Conservation (phyloP, 179 eudicot genomes). For the Dionaea muscipula region DNA sequence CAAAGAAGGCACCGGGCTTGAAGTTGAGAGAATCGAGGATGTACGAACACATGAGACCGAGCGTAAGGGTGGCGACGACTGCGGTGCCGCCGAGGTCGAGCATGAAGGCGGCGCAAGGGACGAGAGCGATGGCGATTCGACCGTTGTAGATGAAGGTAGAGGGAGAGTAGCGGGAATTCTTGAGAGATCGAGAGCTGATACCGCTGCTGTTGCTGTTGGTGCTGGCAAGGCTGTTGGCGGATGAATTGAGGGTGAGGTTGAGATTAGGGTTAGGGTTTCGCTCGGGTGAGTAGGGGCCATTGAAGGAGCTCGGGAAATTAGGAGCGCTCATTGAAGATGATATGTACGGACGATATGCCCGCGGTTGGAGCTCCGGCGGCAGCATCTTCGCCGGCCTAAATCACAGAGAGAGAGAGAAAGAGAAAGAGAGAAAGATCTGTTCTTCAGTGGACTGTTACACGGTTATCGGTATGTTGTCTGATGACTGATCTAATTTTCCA, state of each 20-base stretch:
- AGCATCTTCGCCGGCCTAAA: conserved; percentile 31
- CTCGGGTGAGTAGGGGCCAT: conserved; percentile 26
- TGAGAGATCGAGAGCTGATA: conserved; percentile 20
- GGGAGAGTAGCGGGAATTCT: conserved; percentile 35
- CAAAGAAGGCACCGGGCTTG: conserved; percentile 73
- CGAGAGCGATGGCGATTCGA: conserved; percentile 56
- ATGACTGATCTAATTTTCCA: too few relatives aligned
- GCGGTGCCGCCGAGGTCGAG: conserved; percentile 88
- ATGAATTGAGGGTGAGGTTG: conserved; percentile 15
- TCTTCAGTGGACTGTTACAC: too few relatives aligned
- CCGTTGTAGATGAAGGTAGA: conserved; percentile 51
- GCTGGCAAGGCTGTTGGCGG: conserved; percentile 13
- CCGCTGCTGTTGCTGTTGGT: conserved; percentile 9
- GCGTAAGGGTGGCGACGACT: conserved; percentile 40
- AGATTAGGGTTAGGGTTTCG: conserved; percentile 44
- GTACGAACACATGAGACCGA: conserved; percentile 69
- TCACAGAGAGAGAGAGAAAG: neutral
- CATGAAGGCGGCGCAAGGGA: conserved; percentile 68
- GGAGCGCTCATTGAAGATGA: conserved; percentile 45
- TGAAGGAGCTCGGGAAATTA: conserved; percentile 28
- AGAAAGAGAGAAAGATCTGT: neutral
- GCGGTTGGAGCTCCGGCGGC: conserved; percentile 66
- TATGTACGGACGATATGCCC: conserved; percentile 56
- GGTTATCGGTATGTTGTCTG: too few relatives aligned
- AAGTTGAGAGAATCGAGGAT: conserved; percentile 69